Conservation (phyloP, 176 grass and related monocot genomes). For the Elaeis guineensis region DNA sequence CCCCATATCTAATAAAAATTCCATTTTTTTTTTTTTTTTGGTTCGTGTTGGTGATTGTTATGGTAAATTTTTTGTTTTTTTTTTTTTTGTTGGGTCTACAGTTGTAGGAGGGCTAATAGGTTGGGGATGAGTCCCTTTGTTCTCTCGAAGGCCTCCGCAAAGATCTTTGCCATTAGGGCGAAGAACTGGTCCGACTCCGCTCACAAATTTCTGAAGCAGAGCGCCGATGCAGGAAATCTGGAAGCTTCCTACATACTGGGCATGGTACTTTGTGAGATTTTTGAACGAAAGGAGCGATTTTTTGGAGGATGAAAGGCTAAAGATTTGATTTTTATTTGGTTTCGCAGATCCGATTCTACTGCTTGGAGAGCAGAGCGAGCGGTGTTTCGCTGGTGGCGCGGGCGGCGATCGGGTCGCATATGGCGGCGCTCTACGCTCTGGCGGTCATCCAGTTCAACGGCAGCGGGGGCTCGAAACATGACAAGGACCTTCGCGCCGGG, state of each 20-base stretch:
- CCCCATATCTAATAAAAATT: no score
- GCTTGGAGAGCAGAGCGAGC: conserved; percentile 28
- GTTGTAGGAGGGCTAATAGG: conserved; percentile 60
- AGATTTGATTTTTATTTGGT: conserved; percentile 7
- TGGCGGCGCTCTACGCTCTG: conserved; percentile 48
- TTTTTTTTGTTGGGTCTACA: conserved; percentile 13
- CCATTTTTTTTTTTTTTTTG: neutral
- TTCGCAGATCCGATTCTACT: conserved; percentile 54
- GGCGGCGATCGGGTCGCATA: conserved; percentile 35
- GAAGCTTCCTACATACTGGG: conserved; percentile 71
- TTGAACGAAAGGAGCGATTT: neutral
- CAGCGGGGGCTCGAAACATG: conserved; percentile 40
- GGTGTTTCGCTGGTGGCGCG: conserved; percentile 40
- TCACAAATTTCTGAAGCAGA: conserved; percentile 44
- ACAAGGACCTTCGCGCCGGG: conserved; percentile 47
- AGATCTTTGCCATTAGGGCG: conserved; percentile 21
- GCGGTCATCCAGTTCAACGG: conserved; percentile 73
- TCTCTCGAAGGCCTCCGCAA: conserved; percentile 32
- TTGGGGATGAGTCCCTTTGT: conserved; percentile 28
- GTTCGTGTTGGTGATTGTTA: conserved; percentile 5
- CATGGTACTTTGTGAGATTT: conserved; percentile 32
- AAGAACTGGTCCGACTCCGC: conserved; percentile 39
- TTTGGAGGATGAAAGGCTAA: neutral
- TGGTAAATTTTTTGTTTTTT: conserved; percentile 1
- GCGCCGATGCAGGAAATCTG: conserved; percentile 49